Conservation (phyloP, 371 early-diverging fungal genomes). For the Zychaea mexicana region DNA sequence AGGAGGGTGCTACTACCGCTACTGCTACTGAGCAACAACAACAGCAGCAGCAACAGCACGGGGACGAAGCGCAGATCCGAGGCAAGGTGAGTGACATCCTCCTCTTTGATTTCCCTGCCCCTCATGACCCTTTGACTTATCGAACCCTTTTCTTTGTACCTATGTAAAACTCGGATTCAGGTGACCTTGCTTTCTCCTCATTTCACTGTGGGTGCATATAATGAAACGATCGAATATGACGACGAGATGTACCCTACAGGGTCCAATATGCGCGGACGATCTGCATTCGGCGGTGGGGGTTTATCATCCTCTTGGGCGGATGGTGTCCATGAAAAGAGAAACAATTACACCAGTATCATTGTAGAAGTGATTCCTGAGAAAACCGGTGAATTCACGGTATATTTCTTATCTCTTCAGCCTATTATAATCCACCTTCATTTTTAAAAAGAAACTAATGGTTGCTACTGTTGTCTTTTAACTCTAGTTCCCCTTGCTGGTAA, state of each 20-base stretch:
- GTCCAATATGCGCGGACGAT: constrained; percentile 14
- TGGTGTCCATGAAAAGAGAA: constrained; percentile 61
- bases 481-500: constrained; percentile 70
- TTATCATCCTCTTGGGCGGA: constrained; percentile 36
- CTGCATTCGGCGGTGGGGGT: constrained; percentile 27
- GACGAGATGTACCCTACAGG: constrained; percentile 54
- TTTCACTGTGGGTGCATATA: constrained; percentile 77
- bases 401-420: background rate
- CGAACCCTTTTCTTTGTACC: no score
- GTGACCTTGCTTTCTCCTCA: constrained; percentile 67
- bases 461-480: background rate
- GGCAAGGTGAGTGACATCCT: background rate
- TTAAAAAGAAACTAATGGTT: background rate
- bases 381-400: constrained; percentile 54
- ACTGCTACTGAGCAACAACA: background rate
- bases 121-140: background rate
- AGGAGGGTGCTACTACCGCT: background rate
- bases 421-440: background rate
- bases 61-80: background rate
- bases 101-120: background rate
- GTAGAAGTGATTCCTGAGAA: constrained; percentile 59
- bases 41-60: constrained; percentile 15
- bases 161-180: background rate
- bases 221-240: constrained; percentile 86
- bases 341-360: constrained; percentile 62